phyloP scores from a whole-genome alignment of 2,329 filamentous ascomycete genomes.

The Ceratocystis cubensis region DNA sequence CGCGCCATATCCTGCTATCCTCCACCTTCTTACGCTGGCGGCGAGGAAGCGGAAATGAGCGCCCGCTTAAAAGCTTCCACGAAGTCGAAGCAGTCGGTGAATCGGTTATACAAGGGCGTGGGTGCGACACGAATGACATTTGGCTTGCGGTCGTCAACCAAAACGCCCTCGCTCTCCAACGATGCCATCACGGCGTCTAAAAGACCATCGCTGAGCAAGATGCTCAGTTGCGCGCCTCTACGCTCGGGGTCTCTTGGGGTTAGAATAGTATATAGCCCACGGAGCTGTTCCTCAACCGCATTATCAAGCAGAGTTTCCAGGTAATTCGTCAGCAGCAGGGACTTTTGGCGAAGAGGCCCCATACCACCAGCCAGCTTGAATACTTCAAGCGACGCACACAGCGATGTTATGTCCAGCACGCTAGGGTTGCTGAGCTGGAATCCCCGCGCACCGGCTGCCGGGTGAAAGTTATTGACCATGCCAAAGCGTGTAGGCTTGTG shows the following conservation, averaged over 20 bases:
- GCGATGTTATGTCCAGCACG: constrained; percentile 57
- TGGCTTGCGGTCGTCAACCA: constrained; percentile 70
- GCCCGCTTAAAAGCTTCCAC: constrained; percentile 25
- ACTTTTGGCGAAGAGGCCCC: constrained; percentile 50
- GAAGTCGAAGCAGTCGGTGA: constrained; percentile 42
- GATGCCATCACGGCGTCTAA: constrained; percentile 51
- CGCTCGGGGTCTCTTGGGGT: constrained; percentile 51
- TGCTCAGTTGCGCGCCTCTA: constrained; percentile 65
- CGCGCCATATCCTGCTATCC: not conserved
- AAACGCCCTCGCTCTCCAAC: constrained; percentile 52
- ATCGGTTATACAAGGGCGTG: constrained; percentile 68
- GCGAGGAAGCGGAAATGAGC: constrained; percentile 18
- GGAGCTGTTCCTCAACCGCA: constrained; percentile 24
- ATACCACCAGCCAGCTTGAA: constrained; percentile 54
- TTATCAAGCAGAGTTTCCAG: constrained; percentile 49
- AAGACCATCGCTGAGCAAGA: constrained; percentile 44
- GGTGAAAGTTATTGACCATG: constrained; percentile 71
- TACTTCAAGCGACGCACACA: constrained; percentile 58
- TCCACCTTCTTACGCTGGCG: not conserved
- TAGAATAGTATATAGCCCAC: constrained; percentile 42
- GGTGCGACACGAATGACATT: constrained; percentile 71
- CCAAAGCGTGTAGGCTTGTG: constrained; percentile 64
- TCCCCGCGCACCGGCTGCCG: constrained; percentile 64
- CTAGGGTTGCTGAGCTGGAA: constrained; percentile 74
- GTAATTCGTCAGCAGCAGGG: constrained; percentile 56